Conservation (phyloP, 768 basidiomycete species). For the Suillus subluteus region DNA sequence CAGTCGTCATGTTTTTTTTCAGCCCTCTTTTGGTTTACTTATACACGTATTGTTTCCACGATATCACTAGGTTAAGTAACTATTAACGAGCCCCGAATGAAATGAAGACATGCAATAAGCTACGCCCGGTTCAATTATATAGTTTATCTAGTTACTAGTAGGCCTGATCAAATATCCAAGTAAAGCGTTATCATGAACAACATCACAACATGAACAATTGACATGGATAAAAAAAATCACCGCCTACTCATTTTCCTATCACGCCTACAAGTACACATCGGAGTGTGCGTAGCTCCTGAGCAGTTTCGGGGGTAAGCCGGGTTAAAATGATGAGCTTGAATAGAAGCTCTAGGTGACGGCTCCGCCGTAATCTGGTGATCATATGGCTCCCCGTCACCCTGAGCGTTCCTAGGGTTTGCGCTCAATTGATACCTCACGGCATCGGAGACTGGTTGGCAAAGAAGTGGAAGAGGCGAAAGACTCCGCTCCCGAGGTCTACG, state of each 20-base stretch:
- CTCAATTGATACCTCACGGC: conserved; percentile 33
- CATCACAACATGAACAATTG: neutral
- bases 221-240: conserved; percentile 6
- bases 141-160: conserved; percentile 8
- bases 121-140: conserved; percentile 7
- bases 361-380: conserved; percentile 5
- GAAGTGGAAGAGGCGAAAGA: conserved; percentile 35
- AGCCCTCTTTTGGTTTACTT: neutral
- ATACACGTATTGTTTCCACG: conserved; percentile 4
- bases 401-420: neutral
- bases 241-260: conserved; percentile 1
- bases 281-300: neutral
- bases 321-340: conserved; percentile 7
- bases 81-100: conserved; percentile 5
- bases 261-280: neutral
- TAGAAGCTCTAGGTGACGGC: conserved; percentile 2
- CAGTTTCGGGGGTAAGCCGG: conserved; percentile 6
- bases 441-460: conserved; percentile 39
- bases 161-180: conserved; percentile 2
- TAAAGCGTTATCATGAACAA: neutral
- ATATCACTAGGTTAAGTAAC: conserved; percentile 9
- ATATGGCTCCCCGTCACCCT: conserved; percentile 3
- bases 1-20: neutral
- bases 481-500: conserved; percentile 14
- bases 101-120: conserved; percentile 10